Base-by-base conservation (phyloP, 306 rosid species). In the Cajanus cajan region DNA sequence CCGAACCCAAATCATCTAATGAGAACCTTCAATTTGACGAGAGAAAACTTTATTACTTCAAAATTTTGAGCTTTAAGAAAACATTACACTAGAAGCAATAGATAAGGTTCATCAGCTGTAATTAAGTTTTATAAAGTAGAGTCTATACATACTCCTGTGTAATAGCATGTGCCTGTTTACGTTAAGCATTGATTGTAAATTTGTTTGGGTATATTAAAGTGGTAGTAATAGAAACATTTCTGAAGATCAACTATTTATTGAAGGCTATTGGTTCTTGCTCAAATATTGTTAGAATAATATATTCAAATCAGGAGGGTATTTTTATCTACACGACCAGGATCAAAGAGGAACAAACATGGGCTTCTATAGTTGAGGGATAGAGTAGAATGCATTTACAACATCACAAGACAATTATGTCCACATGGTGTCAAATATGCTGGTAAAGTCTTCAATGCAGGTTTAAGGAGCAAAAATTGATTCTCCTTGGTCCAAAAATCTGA, bases 1-100 rank as follows among this genome's bases (percentile, higher is more conserved):
- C 98, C 28, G 98, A 92, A 78, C 98, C 98, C 54, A 90, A 50
- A 69, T 94, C 98, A 85, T 94, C 90, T 22, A 90, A 61, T 15
- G 81, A 79, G 57, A 82, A 89, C 95, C 98, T 94, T 76, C 48
- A 83, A 66, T 65, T 64, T 74, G n/a, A n/a, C 45, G 72, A 52
- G 73, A 84, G 63, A 84, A 36, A 82, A 74, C 34, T 44, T 15
- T 55, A 74, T 86, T 9, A 86, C 45, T 31, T 37, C 61, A 59
- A 55, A 41, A 69, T 13, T 36, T n/a, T 19, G 12, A 62, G 65
- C 69, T 47, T 40, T 45, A 8, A 59, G n/a, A n/a, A n/a, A n/a
- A n/a, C n/a, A n/a, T n/a, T n/a, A 45, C 51, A 19, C 1, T 28
- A 34, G 24, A 67, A 71, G 41, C 1, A 12, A 7, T 18, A 34